phyloP scores from a whole-genome alignment of 2,329 filamentous ascomycete genomes.

The Lecanoromycetidae sp. region DNA sequence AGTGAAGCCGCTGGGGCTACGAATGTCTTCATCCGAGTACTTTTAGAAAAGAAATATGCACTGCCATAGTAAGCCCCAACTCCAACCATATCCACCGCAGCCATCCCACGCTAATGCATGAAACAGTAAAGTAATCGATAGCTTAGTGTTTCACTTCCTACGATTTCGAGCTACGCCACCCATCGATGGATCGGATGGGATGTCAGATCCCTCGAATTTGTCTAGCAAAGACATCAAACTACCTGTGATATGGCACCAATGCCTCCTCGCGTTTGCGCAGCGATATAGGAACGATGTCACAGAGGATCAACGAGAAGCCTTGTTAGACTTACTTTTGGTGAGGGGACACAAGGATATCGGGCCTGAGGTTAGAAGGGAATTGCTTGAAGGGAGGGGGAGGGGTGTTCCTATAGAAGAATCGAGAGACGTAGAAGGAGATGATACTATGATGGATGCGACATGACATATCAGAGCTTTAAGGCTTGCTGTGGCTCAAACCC shows the following conservation, averaged over 20 bases:
- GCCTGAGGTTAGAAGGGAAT: constrained; percentile 77
- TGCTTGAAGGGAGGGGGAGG: constrained; percentile 76
- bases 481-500: too few species aligned
- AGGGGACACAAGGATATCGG: constrained; percentile 81
- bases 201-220: constrained; percentile 35
- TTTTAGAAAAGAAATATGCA: constrained; percentile 95
- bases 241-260: constrained; percentile 95
- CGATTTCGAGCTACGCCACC: constrained; percentile 61
- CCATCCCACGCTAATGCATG: not conserved
- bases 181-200: constrained; percentile 43
- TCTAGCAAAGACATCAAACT: constrained; percentile 51
- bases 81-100: not conserved
- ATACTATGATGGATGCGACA: constrained; percentile 62
- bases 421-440: constrained; percentile 53
- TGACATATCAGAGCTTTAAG: too few species aligned
- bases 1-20: constrained; percentile 82
- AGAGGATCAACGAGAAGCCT: constrained; percentile 81
- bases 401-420: constrained; percentile 57
- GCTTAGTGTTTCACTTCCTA: constrained; percentile 91
- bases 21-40: constrained; percentile 86
- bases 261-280: constrained; percentile 80
- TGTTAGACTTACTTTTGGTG: constrained; percentile 73
- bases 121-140: constrained; percentile 66
- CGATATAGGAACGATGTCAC: constrained; percentile 93
- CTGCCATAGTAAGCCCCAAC: constrained; percentile 59